These are phyloP conservation scores for Diaporthe longicolla DNA, from an alignment of 2,329 filamentous ascomycete species.

Conservation along the genomic window DNA sequence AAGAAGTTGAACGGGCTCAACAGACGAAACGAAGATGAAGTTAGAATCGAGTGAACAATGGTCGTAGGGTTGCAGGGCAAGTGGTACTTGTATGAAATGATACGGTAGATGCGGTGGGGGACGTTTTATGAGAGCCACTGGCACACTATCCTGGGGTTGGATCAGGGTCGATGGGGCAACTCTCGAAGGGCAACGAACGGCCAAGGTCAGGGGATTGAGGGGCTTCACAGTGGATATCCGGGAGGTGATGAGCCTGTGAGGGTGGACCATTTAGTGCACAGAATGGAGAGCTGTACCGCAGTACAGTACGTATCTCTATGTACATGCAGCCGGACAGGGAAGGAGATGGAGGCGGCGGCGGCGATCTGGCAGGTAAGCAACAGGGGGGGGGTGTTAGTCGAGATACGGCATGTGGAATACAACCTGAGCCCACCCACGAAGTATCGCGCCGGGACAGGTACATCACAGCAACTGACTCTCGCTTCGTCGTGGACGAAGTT, in stretches of 20 bases:
- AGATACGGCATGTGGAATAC: constrained; percentile 44
- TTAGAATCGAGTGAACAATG: constrained; percentile 49
- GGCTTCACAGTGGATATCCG: constrained; percentile 42
- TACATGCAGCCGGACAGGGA: constrained; percentile 64
- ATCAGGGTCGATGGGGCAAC: constrained; percentile 47
- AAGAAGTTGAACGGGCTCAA: constrained; percentile 44
- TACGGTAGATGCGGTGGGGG: constrained; percentile 65
- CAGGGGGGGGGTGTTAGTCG: constrained; percentile 42
- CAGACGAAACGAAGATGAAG: constrained; percentile 48
- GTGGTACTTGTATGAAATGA: constrained; percentile 65
- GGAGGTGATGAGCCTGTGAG: constrained; percentile 40
- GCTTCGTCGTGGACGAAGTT: constrained; percentile 25
- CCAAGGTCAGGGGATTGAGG: constrained; percentile 47
- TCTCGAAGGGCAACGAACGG: constrained; percentile 44
- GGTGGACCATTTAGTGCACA: constrained; percentile 49
- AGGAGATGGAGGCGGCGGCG: constrained; percentile 59
- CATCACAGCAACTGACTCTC: constrained; percentile 35
- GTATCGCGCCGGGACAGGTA: constrained; percentile 38
- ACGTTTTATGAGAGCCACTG: constrained; percentile 63
- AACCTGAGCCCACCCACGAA: constrained; percentile 39
- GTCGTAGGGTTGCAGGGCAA: constrained; percentile 57
- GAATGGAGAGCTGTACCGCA: constrained; percentile 52
- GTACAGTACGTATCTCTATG: constrained; percentile 44
- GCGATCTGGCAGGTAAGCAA: constrained; percentile 54
- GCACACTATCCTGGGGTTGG: constrained; percentile 63